Conservation (phyloP, 805 yeast species). For the Yarrowia sp. region DNA sequence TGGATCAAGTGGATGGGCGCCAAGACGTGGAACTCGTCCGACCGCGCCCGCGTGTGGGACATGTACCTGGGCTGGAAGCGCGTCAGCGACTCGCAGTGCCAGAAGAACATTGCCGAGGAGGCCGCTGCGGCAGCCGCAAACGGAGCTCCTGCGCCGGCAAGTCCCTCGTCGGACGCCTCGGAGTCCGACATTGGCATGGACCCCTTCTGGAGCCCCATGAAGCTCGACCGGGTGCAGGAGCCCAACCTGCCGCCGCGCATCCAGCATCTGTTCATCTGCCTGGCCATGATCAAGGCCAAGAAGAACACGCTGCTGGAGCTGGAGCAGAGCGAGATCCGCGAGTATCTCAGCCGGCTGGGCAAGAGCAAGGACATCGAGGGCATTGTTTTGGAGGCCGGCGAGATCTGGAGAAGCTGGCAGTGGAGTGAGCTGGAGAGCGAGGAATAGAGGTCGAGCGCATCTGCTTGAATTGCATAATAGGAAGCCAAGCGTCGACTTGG, state of each 20-base stretch:
- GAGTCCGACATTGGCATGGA: slow-evolving; percentile 50
- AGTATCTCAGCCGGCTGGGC: slow-evolving; percentile 56
- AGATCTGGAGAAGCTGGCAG: slow-evolving; percentile 81
- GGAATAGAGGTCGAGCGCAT: too few relatives aligned
- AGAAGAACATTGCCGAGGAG: slow-evolving; percentile 14
- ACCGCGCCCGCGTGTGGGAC: slow-evolving; percentile 91
- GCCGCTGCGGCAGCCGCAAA: neutral
- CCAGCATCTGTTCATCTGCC: slow-evolving; percentile 68
- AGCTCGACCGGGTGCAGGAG: slow-evolving; percentile 32
- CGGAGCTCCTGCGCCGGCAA: slow-evolving; percentile 28
- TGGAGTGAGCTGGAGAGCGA: slow-evolving; percentile 57
- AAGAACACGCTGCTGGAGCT: slow-evolving; percentile 77
- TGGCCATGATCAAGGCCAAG: slow-evolving; percentile 77
- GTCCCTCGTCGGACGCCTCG: slow-evolving; percentile 35
- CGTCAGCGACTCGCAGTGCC: slow-evolving; percentile 22
- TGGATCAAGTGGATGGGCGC: slow-evolving; percentile 92
- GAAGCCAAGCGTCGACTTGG: neutral
- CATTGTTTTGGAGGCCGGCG: slow-evolving; percentile 75
- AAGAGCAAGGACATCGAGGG: slow-evolving; percentile 66
- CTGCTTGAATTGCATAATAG: slow-evolving; percentile 14
- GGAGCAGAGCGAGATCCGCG: slow-evolving; percentile 86
- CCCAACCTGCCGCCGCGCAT: slow-evolving; percentile 47
- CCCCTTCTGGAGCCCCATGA: slow-evolving; percentile 55
- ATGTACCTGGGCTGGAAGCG: slow-evolving; percentile 66
- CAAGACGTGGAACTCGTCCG: slow-evolving; percentile 75